phyloP scores from a whole-genome alignment of 805 yeast genomes.

The Ogataea zsoltii region DNA sequence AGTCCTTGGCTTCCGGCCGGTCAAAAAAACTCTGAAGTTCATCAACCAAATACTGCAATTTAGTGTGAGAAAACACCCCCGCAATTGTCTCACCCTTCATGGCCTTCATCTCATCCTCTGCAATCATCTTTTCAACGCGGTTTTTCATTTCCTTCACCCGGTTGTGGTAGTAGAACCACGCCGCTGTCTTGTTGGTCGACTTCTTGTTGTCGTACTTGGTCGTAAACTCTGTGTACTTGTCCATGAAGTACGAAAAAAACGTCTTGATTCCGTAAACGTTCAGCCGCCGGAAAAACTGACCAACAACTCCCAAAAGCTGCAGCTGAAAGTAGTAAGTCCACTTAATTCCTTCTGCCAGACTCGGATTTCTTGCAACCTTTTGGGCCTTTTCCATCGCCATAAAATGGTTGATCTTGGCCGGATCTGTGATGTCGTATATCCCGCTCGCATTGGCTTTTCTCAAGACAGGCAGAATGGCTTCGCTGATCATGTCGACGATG shows the following conservation, averaged over 20 bases:
- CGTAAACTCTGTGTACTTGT: conserved; percentile 57
- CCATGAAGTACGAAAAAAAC: conserved; percentile 66
- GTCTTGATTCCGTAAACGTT: conserved; percentile 81
- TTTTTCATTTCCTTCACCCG: conserved; percentile 45
- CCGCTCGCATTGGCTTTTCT: conserved; percentile 62
- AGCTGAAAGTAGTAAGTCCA: conserved; percentile 69
- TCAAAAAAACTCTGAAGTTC: conserved; percentile 60
- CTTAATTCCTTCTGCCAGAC: conserved; percentile 65
- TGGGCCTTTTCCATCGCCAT: conserved; percentile 69
- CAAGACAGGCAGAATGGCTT: conserved; percentile 67
- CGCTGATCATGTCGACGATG: conserved; percentile 54
- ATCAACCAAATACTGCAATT: conserved; percentile 57
- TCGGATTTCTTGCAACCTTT: conserved; percentile 51
- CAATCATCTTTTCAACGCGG: conserved; percentile 45
- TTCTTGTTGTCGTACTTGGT: conserved; percentile 58
- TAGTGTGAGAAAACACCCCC: conserved; percentile 65
- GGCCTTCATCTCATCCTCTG: conserved; percentile 27
- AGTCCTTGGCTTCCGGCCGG: conserved; percentile 42
- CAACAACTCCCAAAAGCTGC: conserved; percentile 66
- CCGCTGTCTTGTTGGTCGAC: conserved; percentile 62
- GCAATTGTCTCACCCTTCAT: conserved; percentile 20
- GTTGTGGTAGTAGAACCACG: conserved; percentile 58
- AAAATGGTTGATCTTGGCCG: conserved; percentile 68
- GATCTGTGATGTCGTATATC: conserved; percentile 65
- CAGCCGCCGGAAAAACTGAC: conserved; percentile 67